Percentiles rank a stretch among this genome's conserved stretches.
phyloP scores from a whole-genome alignment of 2,329 filamentous ascomycete species.

The Lachnellula cervina region DNA sequence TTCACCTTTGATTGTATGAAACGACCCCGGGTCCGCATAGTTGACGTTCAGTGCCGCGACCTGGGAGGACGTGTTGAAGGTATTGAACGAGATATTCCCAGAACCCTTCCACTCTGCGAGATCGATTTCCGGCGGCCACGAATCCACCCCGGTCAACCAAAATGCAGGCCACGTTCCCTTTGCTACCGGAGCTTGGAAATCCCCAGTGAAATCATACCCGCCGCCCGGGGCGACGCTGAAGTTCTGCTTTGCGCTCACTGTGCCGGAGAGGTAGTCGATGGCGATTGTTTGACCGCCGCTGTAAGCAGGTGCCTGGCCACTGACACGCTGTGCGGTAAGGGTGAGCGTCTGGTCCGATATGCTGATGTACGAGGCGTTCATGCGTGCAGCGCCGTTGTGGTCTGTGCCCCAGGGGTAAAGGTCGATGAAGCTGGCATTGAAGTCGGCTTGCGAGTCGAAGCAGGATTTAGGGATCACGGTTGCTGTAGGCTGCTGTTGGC shows the following conservation, averaged over 20 bases:
- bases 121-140: conserved; percentile 57
- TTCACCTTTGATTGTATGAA: conserved; percentile 47
- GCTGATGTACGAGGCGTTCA: conserved; percentile 43
- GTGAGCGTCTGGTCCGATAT: conserved; percentile 26
- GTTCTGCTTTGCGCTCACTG: conserved; percentile 38
- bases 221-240: conserved; percentile 37
- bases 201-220: conserved; percentile 36
- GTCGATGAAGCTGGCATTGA: conserved; percentile 19
- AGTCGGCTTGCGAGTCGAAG: too few relatives aligned
- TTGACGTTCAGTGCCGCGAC: conserved; percentile 43
- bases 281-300: conserved; percentile 25
- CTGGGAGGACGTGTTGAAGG: conserved; percentile 45
- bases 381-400: conserved; percentile 54
- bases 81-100: conserved; percentile 53
- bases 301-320: conserved; percentile 25
- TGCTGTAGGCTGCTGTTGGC: too few relatives aligned
- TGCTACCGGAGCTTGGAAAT: conserved; percentile 38
- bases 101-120: conserved; percentile 56
- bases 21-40: conserved; percentile 41
- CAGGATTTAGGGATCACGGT: too few relatives aligned
- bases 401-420: conserved; percentile 54
- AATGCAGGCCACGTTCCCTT: conserved; percentile 51
- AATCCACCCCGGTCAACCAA: conserved; percentile 50
- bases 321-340: conserved; percentile 15
- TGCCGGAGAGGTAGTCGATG: conserved; percentile 47